These are phyloP conservation scores for Oryza punctata DNA, from an alignment of 176 grass and related monocot species.

Conservation along the genomic window DNA sequence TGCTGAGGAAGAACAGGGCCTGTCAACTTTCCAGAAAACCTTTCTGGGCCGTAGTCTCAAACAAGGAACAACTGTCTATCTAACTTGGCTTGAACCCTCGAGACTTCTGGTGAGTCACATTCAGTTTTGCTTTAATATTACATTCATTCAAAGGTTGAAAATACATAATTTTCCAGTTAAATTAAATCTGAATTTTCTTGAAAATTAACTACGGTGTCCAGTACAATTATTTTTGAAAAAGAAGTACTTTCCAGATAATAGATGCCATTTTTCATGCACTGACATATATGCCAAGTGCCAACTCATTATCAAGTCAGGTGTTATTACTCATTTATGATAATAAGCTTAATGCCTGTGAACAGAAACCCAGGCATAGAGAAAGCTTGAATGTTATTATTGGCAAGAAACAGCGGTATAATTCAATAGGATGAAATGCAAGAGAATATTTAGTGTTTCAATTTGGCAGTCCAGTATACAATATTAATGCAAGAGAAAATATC, in stretches of 20 bases:
- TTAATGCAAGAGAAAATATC: neutral
- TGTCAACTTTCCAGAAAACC: conserved; percentile 61
- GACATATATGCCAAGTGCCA: neutral
- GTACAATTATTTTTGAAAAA: neutral
- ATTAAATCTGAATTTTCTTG: neutral
- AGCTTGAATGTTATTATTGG: neutral
- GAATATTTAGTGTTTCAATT: neutral
- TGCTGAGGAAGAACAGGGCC: conserved; percentile 53
- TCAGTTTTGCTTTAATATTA: neutral
- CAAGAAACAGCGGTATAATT: neutral
- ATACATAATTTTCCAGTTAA: neutral
- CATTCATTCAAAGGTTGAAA: conserved; percentile 12
- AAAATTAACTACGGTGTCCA: conserved; percentile 12
- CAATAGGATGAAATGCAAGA: conserved; percentile 13
- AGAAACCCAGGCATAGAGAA: neutral
- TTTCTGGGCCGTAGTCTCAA: conserved; percentile 74
- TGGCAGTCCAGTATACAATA: too few relatives aligned
- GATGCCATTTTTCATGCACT: neutral
- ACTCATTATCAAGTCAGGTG: neutral
- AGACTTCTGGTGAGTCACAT: conserved; percentile 69
- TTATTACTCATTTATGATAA: neutral
- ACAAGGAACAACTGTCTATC: conserved; percentile 65
- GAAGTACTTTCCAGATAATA: neutral
- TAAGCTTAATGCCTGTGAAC: neutral
- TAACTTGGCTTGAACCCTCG: conserved; percentile 75